Conservation (phyloP, 495 filamentous ascomycete genomes). For the Thermochaetoides thermophila region DNA sequence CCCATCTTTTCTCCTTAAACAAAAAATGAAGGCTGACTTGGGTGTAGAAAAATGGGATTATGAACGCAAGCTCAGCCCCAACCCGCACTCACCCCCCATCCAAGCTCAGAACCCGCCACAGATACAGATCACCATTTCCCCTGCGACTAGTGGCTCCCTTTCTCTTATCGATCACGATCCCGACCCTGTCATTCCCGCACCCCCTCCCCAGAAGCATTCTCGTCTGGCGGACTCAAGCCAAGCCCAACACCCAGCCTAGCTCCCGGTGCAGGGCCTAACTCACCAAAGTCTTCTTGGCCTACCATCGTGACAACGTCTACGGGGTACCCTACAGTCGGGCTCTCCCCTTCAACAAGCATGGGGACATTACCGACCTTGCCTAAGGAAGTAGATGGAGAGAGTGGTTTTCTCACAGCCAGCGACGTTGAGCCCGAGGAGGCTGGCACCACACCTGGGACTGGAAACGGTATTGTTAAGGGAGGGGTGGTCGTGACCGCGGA, state of each 20-base stretch:
- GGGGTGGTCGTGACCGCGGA: too few relatives aligned
- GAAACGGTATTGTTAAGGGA: too few relatives aligned
- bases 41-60: slow-evolving; percentile 6
- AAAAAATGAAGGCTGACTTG: background rate
- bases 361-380: slow-evolving; percentile 1
- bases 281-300: slow-evolving; percentile 8
- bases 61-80: slow-evolving; percentile 1
- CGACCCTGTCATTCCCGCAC: too few relatives aligned
- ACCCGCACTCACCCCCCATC: background rate
- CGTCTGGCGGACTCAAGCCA: too few relatives aligned
- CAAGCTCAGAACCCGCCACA: background rate
- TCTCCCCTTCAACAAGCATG: slow-evolving; percentile 3
- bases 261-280: too few relatives aligned
- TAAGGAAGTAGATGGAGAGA: slow-evolving; percentile 1
- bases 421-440: too few relatives aligned
- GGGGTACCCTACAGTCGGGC: slow-evolving; percentile 2
- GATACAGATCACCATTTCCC: background rate
- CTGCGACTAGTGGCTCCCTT: background rate
- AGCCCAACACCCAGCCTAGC: background rate
- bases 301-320: slow-evolving; percentile 10
- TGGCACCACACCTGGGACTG: too few relatives aligned
- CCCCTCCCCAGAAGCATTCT: too few relatives aligned
- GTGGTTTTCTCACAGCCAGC: too few relatives aligned
- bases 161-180: too few relatives aligned
- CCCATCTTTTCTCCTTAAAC: background rate